Percentiles rank a stretch among this genome's conserved stretches.
These are phyloP conservation scores for Lasiosphaeria hispida DNA, from an alignment of 495 filamentous ascomycete genomes.

Conservation along the genomic window DNA sequence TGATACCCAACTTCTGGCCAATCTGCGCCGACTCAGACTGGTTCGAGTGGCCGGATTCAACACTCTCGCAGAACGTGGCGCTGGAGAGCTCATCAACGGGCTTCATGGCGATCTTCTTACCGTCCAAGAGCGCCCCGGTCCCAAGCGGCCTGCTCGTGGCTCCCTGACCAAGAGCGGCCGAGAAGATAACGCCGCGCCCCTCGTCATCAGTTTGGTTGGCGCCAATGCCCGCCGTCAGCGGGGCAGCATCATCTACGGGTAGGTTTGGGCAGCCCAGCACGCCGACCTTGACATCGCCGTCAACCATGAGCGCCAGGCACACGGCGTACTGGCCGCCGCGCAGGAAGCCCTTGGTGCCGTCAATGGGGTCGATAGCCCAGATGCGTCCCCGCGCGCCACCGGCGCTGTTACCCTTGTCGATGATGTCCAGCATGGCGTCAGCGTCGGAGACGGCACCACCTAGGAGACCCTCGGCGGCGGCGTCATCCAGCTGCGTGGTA, in stretches of 20 bases:
- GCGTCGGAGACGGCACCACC: slow-evolving; percentile 69
- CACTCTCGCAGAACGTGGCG: slow-evolving; percentile 92
- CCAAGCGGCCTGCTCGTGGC: slow-evolving; percentile 71
- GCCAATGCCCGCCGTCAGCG: slow-evolving; percentile 64
- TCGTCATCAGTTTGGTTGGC: slow-evolving; percentile 63
- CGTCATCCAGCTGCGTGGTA: slow-evolving; percentile 67
- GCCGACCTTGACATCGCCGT: slow-evolving; percentile 92
- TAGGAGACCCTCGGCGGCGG: slow-evolving; percentile 55
- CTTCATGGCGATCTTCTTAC: slow-evolving; percentile 73
- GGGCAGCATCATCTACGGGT: slow-evolving; percentile 72
- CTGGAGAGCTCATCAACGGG: slow-evolving; percentile 66
- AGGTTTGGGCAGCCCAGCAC: slow-evolving; percentile 94
- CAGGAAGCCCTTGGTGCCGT: slow-evolving; percentile 96
- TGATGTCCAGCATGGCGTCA: slow-evolving; percentile 77
- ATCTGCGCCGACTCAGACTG: slow-evolving; percentile 85
- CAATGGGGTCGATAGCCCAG: slow-evolving; percentile 97
- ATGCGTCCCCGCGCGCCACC: slow-evolving; percentile 81
- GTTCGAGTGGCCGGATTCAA: slow-evolving; percentile 85
- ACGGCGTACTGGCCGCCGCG: slow-evolving; percentile 98
- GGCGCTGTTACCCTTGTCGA: slow-evolving; percentile 77
- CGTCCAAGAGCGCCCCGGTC: slow-evolving; percentile 54
- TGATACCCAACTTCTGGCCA: slow-evolving; percentile 80
- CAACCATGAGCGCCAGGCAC: slow-evolving; percentile 84
- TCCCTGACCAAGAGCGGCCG: slow-evolving; percentile 72
- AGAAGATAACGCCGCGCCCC: slow-evolving; percentile 78